Evolutionary conservation across 2,329 filamentous ascomycete species (phyloP).

Genomic region (Fusarium redolens): DNA sequence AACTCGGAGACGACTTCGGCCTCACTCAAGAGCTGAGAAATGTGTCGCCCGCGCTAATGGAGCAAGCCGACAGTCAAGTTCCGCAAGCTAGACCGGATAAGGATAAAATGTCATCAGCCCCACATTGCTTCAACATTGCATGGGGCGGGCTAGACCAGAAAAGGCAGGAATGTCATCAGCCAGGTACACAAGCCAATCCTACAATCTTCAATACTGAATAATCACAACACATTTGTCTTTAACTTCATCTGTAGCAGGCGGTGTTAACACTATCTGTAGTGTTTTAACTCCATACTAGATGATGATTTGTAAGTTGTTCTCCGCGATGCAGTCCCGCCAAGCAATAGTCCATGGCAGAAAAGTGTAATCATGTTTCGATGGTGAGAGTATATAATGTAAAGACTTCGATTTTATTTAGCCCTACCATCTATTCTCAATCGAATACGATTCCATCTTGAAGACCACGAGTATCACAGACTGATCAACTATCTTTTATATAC

Average conservation of each 20-base stretch:
- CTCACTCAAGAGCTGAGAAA: too few relatives aligned
- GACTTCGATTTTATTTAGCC: too few relatives aligned
- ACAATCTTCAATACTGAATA: neutral
- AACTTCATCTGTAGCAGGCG: too few relatives aligned
- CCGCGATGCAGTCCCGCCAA: accelerated
- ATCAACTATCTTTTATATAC: accelerated
- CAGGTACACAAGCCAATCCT: neutral
- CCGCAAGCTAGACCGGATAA: neutral
- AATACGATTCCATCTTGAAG: accelerated
- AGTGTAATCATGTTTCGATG: too few relatives aligned
- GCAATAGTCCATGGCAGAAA: too few relatives aligned
- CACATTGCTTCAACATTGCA: accelerated
- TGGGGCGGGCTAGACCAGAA: neutral
- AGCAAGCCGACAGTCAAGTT: neutral
- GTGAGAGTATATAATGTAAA: too few relatives aligned
- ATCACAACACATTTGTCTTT: accelerated
- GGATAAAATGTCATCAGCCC: neutral
- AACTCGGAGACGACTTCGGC: too few relatives aligned
- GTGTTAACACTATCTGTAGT: accelerated
- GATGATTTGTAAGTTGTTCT: neutral
- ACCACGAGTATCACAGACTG: accelerated
- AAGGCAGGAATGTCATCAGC: neutral
- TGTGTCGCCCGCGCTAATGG: accelerated
- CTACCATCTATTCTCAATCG: accelerated
- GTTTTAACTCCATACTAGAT: accelerated